Evolutionary conservation across 805 yeast genomes (phyloP).

Genomic region (Cyberlindnera lachancei): DNA sequence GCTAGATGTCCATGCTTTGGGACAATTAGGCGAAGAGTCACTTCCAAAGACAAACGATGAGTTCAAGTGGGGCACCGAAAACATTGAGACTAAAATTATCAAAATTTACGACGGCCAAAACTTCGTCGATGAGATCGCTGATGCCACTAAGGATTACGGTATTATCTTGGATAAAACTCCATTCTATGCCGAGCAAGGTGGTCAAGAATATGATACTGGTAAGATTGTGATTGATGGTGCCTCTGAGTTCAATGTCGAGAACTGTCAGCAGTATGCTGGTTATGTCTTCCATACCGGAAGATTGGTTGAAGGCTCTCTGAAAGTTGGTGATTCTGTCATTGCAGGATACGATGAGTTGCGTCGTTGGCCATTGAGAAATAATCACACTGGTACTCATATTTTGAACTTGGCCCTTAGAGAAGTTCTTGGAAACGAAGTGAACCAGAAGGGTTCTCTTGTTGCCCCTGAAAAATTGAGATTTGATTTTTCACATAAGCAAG

Average conservation of each 20-base stretch:
- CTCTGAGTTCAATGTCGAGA: constrained; percentile 82
- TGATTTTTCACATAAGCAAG: constrained; percentile 93
- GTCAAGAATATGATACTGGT: constrained; percentile 97
- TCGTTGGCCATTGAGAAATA: constrained; percentile 94
- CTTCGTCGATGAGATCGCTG: constrained; percentile 46
- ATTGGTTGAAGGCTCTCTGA: constrained; percentile 66
- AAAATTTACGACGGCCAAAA: constrained; percentile 62
- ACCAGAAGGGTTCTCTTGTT: constrained; percentile 95
- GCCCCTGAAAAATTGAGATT: constrained; percentile 93
- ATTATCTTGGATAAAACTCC: constrained; percentile 82
- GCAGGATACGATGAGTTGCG: constrained; percentile 89
- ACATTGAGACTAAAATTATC: constrained; percentile 60
- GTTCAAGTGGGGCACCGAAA: constrained; percentile 66
- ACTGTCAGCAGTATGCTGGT: constrained; percentile 91
- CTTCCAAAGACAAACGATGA: constrained; percentile 81
- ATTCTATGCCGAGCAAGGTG: constrained; percentile 98
- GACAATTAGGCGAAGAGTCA: constrained; percentile 53
- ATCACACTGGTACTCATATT: constrained; percentile 97
- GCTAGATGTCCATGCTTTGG: constrained; percentile 86
- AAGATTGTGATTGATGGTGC: constrained; percentile 80
- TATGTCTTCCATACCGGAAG: constrained; percentile 93
- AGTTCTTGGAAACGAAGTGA: constrained; percentile 80
- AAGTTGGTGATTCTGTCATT: constrained; percentile 63
- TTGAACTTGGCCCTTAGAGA: constrained; percentile 83
- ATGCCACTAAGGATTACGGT: constrained; percentile 56